Percentiles rank a stretch among this genome's conserved stretches.
These are phyloP conservation scores for Suhomyces bribrorum DNA, from an alignment of 1,139 yeast species.

Conservation along the genomic window DNA sequence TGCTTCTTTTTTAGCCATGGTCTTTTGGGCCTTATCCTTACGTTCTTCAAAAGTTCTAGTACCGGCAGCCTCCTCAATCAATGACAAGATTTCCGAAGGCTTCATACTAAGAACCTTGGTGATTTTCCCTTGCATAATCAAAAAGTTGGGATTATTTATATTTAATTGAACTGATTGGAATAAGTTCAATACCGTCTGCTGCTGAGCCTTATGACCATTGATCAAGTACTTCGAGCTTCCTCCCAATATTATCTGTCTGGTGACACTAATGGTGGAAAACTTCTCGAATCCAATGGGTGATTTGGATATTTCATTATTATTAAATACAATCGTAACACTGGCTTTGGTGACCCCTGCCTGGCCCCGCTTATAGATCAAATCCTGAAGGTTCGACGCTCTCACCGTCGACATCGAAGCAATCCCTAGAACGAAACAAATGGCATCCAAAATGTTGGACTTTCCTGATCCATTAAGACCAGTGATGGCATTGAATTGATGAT, in stretches of 20 bases:
- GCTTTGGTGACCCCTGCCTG: slow-evolving; percentile 99
- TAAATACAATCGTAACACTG: slow-evolving; percentile 92
- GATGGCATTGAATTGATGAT: slow-evolving; percentile 92
- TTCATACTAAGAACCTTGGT: slow-evolving; percentile 97
- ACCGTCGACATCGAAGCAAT: slow-evolving; percentile 93
- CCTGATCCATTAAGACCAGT: slow-evolving; percentile 98
- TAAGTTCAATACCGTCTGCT: slow-evolving; percentile 83
- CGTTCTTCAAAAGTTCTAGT: slow-evolving; percentile 94
- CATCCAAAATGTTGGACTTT: slow-evolving; percentile 91
- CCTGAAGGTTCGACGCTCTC: slow-evolving; percentile 90
- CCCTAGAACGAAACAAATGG: slow-evolving; percentile 97
- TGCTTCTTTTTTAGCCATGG: slow-evolving; percentile 87
- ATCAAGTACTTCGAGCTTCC: slow-evolving; percentile 91
- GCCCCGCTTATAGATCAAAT: slow-evolving; percentile 92
- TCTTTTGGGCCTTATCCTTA: slow-evolving; percentile 86
- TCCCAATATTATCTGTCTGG: slow-evolving; percentile 88
- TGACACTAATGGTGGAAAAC: slow-evolving; percentile 79
- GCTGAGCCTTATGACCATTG: slow-evolving; percentile 96
- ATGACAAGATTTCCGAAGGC: slow-evolving; percentile 81
- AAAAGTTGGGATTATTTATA: slow-evolving; percentile 93
- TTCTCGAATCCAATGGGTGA: slow-evolving; percentile 90
- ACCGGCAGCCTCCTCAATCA: slow-evolving; percentile 98
- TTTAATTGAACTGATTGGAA: slow-evolving; percentile 95
- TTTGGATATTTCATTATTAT: slow-evolving; percentile 70
- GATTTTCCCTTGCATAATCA: slow-evolving; percentile 98